Evolutionary conservation across 2,329 filamentous ascomycete species (phyloP), one percentile per base, ranked within the genome.

Genomic region (Byssoonygena ceratinophila): DNA sequence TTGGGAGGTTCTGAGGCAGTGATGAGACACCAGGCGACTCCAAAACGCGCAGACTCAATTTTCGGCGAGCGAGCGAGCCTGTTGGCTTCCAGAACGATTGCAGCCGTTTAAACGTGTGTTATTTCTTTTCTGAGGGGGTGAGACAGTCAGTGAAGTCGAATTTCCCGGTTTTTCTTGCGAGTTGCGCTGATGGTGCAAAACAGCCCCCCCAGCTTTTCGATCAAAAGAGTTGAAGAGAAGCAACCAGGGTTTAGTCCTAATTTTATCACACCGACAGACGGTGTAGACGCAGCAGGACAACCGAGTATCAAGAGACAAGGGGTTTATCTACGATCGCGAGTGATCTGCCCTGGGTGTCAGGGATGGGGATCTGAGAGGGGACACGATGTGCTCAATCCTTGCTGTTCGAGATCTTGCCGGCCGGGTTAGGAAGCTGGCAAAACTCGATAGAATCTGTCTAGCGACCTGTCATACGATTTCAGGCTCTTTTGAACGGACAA

Each of bases 11-110:
- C 36, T 49, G 46, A n/a, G 46, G 46, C 46, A 32, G 12, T 34
- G 47, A 50, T 50, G 47, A 31, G 47, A 50, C 47, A 12, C 47
- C 27, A 16, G 22, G 2, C 37, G 47, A 43, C 22, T 50, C 47
- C 37, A 36, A 43, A n/a, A 3, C 16, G 18, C 25, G 25, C 43
- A 6, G 4, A 25, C 9, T n/a, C n/a, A n/a, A n/a, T n/a, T n/a
- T n/a, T n/a, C n/a, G n/a, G n/a, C n/a, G n/a, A n/a, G n/a, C 27
- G 27, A 29, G 12, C 7, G 32, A 11, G 3, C 32, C 32, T n/a
- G 32, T 8, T 34, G 32, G 12, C 32, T 34, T 29, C 27, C 27
- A 29, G 27, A 29, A 29, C 9, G 27, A 29, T 9, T 29, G n/a
- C n/a, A n/a, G n/a, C n/a, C n/a, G n/a, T n/a, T n/a, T n/a, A n/a